Evolutionary conservation across 1,139 yeast genomes (phyloP).

Genomic region (Lodderomyces jiufengensis): DNA sequence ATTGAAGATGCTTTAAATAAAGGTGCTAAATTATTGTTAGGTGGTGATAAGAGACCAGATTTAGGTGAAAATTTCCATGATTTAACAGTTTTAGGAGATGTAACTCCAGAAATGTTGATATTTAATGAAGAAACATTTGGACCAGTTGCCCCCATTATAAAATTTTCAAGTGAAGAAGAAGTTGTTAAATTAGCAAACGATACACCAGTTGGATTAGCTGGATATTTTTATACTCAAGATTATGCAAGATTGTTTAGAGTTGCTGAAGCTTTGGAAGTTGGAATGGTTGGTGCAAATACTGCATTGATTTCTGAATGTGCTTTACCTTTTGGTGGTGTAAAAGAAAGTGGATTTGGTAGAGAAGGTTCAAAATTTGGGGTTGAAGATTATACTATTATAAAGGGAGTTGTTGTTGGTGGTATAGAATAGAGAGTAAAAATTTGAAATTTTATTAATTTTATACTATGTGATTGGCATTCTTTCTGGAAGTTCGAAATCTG

Average conservation of each 20-base stretch:
- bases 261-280: slow-evolving; percentile 41
- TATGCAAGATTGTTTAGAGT: slow-evolving; percentile 54
- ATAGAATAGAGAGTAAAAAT: slow-evolving; percentile 6
- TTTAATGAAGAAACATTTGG: slow-evolving; percentile 83
- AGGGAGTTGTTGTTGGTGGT: slow-evolving; percentile 24
- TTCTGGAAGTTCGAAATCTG: too few species aligned
- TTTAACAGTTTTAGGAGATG: slow-evolving; percentile 68
- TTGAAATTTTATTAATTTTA: too few species aligned
- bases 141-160: slow-evolving; percentile 77
- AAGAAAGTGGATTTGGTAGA: slow-evolving; percentile 46
- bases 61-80: slow-evolving; percentile 74
- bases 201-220: slow-evolving; percentile 48
- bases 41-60: slow-evolving; percentile 65
- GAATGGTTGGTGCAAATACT: slow-evolving; percentile 48
- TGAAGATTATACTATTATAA: slow-evolving; percentile 38
- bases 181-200: slow-evolving; percentile 68
- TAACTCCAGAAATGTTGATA: slow-evolving; percentile 60
- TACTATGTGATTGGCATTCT: too few species aligned
- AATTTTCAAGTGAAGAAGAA: slow-evolving; percentile 63
- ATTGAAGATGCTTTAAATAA: slow-evolving; percentile 69
- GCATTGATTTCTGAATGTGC: slow-evolving; percentile 45
- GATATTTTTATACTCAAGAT: slow-evolving; percentile 39
- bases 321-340: slow-evolving; percentile 46
- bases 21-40: slow-evolving; percentile 63
- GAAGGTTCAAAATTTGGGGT: slow-evolving; percentile 46